Percentiles rank a stretch among this genome's conserved stretches.
Evolutionary conservation across 768 basidiomycete species (phyloP).

Genomic region (Suillus spraguei): DNA sequence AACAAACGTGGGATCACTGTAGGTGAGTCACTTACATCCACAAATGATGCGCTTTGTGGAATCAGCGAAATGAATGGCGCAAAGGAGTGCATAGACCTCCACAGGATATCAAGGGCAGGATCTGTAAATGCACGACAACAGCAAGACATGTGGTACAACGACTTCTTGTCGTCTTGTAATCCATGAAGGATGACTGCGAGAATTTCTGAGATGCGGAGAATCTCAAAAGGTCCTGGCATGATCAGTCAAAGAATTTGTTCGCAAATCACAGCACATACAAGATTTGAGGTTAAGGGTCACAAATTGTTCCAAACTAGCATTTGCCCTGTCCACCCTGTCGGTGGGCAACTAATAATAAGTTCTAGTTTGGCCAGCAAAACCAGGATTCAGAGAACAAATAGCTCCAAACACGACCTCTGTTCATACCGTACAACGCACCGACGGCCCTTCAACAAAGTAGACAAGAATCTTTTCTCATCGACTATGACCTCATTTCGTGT

Average conservation of each 20-base stretch:
- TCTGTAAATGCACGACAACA: constrained; percentile 12
- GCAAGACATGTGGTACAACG: constrained; percentile 3
- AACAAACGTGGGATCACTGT: no score
- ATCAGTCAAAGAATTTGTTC: not conserved
- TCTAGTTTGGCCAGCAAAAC: no score
- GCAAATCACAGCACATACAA: not conserved
- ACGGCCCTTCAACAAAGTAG: not conserved
- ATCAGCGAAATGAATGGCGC: constrained; percentile 10
- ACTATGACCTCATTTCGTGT: constrained; percentile 28
- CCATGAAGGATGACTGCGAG: constrained; percentile 1
- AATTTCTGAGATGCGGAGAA: constrained; percentile 4
- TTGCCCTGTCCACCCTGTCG: no score
- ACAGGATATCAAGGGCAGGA: constrained; percentile 10
- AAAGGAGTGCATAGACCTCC: constrained; percentile 8
- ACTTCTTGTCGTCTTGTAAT: constrained; percentile 11
- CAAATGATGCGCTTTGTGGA: constrained; percentile 1
- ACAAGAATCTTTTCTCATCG: no score
- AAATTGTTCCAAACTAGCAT: not conserved
- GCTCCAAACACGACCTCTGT: no score
- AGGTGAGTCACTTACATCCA: constrained; percentile 5
- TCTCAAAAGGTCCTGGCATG: constrained; percentile 7
- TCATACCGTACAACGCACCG: no score
- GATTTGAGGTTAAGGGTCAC: not conserved
- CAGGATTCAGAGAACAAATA: no score
- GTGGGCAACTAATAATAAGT: no score